Percentiles rank a stretch among this genome's conserved stretches.
These are phyloP conservation scores for Rubia balearica DNA, from an alignment of 305 asterid species.

Conservation along the genomic window DNA sequence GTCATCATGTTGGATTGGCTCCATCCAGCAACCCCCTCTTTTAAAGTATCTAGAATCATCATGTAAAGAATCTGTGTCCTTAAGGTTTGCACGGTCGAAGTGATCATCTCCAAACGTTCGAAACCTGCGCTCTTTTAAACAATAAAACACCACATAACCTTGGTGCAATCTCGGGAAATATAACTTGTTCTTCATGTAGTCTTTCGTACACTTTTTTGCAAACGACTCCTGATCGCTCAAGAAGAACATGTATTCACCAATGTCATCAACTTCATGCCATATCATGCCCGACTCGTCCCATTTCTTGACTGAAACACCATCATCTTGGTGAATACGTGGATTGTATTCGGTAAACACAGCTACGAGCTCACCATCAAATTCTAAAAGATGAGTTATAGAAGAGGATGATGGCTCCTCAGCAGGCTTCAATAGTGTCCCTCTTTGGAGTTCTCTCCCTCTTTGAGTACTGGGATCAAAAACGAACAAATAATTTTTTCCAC, in stretches of 20 bases:
- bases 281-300: background rate
- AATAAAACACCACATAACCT: background rate
- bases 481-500: background rate
- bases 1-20: conserved; percentile 8
- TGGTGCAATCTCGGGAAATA: background rate
- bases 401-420: too few relatives aligned
- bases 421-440: background rate
- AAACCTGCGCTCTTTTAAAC: background rate
- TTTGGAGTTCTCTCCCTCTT: too few relatives aligned
- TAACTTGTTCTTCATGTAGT: background rate
- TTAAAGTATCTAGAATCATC: too few relatives aligned
- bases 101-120: background rate
- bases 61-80: background rate
- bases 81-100: background rate
- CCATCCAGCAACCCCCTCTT: background rate
- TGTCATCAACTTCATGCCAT: background rate
- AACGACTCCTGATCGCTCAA: background rate
- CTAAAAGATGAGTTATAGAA: background rate
- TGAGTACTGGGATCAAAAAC: background rate
- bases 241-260: background rate
- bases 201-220: background rate
- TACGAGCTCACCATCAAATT: background rate
- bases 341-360: background rate
- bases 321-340: too few relatives aligned
- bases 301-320: background rate